These are phyloP conservation scores for Fusarium sp. DNA, from an alignment of 2,329 filamentous ascomycete species.

Conservation along the genomic window DNA sequence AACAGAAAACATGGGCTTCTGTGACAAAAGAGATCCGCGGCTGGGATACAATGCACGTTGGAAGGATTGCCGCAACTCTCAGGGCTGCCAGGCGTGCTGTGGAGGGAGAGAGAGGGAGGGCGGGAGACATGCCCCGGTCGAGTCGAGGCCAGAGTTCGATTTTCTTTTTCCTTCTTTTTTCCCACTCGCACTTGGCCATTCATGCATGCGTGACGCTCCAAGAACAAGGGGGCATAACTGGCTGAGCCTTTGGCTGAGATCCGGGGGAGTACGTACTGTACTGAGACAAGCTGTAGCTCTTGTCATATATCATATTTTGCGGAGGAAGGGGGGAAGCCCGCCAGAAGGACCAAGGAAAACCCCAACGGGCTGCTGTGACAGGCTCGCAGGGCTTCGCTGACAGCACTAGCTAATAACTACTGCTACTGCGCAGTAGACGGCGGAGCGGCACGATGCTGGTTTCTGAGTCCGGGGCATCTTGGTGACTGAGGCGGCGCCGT, in stretches of 20 bases:
- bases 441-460: conserved; percentile 16
- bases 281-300: not conserved
- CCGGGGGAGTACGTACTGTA: not conserved
- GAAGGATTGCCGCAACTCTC: conserved; percentile 21
- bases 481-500: not conserved
- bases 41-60: conserved; percentile 38
- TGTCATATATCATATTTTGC: conserved; percentile 33
- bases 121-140: not conserved
- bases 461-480: conserved; percentile 6
- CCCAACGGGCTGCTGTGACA: not conserved
- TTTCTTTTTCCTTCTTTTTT: conserved; percentile 14
- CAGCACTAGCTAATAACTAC: not conserved
- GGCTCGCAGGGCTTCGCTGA: not conserved
- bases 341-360: conserved; percentile 8
- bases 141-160: conserved; percentile 5
- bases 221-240: conserved; percentile 5
- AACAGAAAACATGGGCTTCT: conserved; percentile 35
- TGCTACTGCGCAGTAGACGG: not conserved
- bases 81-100: conserved; percentile 25
- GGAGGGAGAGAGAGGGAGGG: conserved; percentile 18
- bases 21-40: conserved; percentile 39
- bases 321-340: conserved; percentile 5
- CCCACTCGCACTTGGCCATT: conserved; percentile 2
- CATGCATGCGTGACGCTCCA: conserved; percentile 30
- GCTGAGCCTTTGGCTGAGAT: conserved; percentile 4